phyloP scores from a whole-genome alignment of 2,329 filamentous ascomycete species.

The Hymenoscyphus linearis region DNA sequence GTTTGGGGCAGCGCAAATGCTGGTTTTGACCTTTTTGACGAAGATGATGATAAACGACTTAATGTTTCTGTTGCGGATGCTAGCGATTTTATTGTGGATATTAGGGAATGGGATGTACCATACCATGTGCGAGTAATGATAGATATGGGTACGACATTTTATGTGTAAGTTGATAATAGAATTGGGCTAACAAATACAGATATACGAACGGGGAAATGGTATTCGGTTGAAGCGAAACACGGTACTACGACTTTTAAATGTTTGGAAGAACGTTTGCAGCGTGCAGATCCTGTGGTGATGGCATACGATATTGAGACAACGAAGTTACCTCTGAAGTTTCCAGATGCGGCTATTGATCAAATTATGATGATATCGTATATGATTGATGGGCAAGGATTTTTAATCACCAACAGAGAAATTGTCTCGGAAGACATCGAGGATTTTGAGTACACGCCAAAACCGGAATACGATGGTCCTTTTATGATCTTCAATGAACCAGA shows the following conservation, averaged over 20 bases:
- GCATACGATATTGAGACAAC: constrained; percentile 99
- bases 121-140: constrained; percentile 99
- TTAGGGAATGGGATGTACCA: constrained; percentile 97
- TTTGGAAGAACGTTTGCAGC: constrained; percentile 80
- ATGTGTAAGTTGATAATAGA: constrained; percentile 16
- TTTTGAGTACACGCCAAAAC: constrained; percentile 96
- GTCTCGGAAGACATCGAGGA: constrained; percentile 96
- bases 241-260: constrained; percentile 77
- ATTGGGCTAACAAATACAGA: constrained; percentile 46
- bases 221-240: constrained; percentile 90
- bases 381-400: constrained; percentile 96
- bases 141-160: constrained; percentile 61
- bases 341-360: constrained; percentile 88
- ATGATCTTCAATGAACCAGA: constrained; percentile 98
- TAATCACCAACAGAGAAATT: constrained; percentile 97
- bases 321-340: constrained; percentile 93
- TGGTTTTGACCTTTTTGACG: constrained; percentile 93
- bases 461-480: constrained; percentile 91
- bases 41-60: constrained; percentile 73
- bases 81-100: constrained; percentile 96
- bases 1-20: constrained; percentile 55
- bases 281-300: constrained; percentile 95
- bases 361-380: constrained; percentile 99
- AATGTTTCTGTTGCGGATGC: constrained; percentile 76
- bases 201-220: constrained; percentile 96